Conservation (phyloP, 1,284 basidiomycete genomes). For the Crucibulum parvulum region DNA sequence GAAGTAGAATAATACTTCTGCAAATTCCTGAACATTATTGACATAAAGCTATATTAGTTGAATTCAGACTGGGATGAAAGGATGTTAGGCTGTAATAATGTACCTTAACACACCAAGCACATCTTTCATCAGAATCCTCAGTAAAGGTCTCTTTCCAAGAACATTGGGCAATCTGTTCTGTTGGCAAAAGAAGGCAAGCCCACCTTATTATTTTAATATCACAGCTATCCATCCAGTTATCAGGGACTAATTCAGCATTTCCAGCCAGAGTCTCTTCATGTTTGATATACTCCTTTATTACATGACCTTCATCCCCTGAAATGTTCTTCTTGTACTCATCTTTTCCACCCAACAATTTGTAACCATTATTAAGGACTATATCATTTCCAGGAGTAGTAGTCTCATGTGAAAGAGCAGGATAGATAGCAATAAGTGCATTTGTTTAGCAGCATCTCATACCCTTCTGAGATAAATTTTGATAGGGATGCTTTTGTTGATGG, state of each 20-base stretch:
- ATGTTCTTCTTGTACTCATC: not conserved
- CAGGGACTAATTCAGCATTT: not conserved
- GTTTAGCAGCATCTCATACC: conserved; percentile 8
- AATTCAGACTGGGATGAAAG: not conserved
- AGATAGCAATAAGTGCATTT: conserved; percentile 12
- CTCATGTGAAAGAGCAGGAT: conserved; percentile 12
- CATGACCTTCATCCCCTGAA: too few species aligned
- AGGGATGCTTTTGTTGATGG: not conserved
- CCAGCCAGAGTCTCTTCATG: too few species aligned
- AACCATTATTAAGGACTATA: conserved; percentile 8
- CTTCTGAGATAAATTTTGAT: conserved; percentile 5
- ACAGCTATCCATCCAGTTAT: not conserved
- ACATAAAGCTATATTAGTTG: not conserved
- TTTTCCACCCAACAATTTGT: conserved; percentile 10
- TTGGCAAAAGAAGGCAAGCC: conserved; percentile 14
- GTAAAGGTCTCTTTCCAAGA: not conserved
- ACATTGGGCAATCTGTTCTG: conserved; percentile 12
- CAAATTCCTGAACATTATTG: not conserved
- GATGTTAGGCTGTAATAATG: not conserved
- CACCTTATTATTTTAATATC: conserved; percentile 16
- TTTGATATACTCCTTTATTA: too few species aligned
- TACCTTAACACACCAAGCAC: not conserved
- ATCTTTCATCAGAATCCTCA: not conserved
- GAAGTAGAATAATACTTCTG: not conserved
- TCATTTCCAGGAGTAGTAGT: conserved; percentile 1